Evolutionary conservation across 306 rosid genomes (phyloP).

Genomic region (Dryas alaskensis): DNA sequence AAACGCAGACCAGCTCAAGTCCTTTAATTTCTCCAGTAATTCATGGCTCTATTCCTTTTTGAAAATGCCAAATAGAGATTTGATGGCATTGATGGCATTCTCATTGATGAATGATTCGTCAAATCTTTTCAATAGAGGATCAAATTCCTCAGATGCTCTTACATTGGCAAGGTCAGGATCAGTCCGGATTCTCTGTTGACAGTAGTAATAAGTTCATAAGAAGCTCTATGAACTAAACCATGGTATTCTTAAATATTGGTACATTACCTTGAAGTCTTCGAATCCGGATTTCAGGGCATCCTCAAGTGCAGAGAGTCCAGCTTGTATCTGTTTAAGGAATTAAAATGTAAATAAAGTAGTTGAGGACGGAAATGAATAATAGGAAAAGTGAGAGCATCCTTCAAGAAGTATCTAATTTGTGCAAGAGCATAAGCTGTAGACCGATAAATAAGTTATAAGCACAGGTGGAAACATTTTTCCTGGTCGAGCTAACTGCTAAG

Average conservation of each 20-base stretch:
- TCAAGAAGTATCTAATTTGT: background rate
- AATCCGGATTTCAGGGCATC: constrained; percentile 81
- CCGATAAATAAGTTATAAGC: background rate
- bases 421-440: background rate
- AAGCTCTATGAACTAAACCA: background rate
- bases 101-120: constrained; percentile 95
- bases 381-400: constrained; percentile 9
- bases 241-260: background rate
- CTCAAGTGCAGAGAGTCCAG: constrained; percentile 91
- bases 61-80: constrained; percentile 81
- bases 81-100: constrained; percentile 92
- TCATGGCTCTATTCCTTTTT: constrained; percentile 51
- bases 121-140: constrained; percentile 60
- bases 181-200: constrained; percentile 76
- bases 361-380: background rate
- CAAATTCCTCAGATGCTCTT: constrained; percentile 63
- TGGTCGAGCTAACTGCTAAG: background rate
- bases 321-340: constrained; percentile 56
- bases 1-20: background rate
- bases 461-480: background rate
- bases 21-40: background rate
- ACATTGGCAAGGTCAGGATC: constrained; percentile 80
- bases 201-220: constrained; percentile 25
- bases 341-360: background rate
- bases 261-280: constrained; percentile 92